These are phyloP conservation scores for Dendrobium huoshanense DNA, from an alignment of 106 monocot species.

Conservation along the genomic window DNA sequence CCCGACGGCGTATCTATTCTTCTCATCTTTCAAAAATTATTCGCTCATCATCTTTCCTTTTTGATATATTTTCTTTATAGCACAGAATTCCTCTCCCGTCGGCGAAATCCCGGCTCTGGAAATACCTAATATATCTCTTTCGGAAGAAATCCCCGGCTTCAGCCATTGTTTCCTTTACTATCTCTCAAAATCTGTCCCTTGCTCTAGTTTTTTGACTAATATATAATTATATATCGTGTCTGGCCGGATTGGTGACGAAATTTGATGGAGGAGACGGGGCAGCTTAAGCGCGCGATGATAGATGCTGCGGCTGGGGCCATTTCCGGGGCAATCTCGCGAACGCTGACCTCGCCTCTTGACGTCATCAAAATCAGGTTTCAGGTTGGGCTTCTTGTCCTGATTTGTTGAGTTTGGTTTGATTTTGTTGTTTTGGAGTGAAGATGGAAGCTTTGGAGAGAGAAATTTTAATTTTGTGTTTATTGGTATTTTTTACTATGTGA, in stretches of 20 bases:
- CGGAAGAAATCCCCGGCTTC: background rate
- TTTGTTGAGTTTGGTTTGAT: background rate
- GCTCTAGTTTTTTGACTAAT: background rate
- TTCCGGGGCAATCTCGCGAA: conserved; percentile 83
- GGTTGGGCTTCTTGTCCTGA: conserved; percentile 24
- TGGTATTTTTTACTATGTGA: background rate
- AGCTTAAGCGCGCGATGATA: conserved; percentile 36
- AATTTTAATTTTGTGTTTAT: background rate
- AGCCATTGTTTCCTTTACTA: background rate
- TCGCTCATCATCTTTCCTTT: background rate
- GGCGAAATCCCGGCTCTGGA: background rate
- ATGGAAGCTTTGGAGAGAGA: background rate
- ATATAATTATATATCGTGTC: background rate
- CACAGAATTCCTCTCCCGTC: background rate
- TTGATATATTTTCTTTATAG: background rate
- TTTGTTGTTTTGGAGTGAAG: background rate
- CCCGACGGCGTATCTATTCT: too few relatives aligned
- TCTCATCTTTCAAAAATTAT: too few relatives aligned
- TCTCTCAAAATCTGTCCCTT: background rate
- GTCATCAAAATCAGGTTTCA: conserved; percentile 98
- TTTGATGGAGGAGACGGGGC: conserved; percentile 49
- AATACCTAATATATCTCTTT: background rate
- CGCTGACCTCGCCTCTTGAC: conserved; percentile 86
- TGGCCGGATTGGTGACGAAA: background rate
- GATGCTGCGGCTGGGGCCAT: conserved; percentile 73